Conservation (phyloP, 768 basidiomycete genomes). For the Kwoniella bestiolae region DNA sequence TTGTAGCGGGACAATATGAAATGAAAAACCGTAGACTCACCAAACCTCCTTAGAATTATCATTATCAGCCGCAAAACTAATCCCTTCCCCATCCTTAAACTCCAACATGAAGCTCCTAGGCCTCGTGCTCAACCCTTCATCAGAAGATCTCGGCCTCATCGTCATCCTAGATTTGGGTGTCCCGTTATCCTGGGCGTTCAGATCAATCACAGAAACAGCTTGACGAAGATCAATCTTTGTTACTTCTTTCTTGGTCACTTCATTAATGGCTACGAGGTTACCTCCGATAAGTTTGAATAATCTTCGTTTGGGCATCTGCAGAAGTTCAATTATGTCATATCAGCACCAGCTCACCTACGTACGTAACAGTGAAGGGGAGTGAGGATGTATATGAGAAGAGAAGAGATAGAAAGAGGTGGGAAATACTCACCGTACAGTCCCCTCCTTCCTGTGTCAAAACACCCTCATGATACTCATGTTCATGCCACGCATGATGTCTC, state of each 20-base stretch:
- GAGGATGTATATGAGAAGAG: no score
- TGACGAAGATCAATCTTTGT: conserved; percentile 90
- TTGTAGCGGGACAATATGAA: no score
- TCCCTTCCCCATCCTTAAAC: conserved; percentile 72
- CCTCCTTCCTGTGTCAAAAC: conserved; percentile 90
- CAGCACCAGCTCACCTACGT: not conserved
- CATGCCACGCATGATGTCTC: conserved; percentile 89
- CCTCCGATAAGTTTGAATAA: conserved; percentile 66
- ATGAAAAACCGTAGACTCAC: conserved; percentile 59
- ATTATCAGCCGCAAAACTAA: conserved; percentile 87
- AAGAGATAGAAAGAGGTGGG: not conserved
- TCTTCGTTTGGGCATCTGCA: conserved; percentile 70
- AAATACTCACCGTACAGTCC: conserved; percentile 76
- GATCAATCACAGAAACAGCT: conserved; percentile 75
- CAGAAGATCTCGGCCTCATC: conserved; percentile 24
- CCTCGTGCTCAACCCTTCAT: conserved; percentile 42
- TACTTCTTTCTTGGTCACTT: conserved; percentile 86
- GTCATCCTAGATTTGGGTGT: conserved; percentile 32
- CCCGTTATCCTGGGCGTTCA: conserved; percentile 59
- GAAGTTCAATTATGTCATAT: not conserved
- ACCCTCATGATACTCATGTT: conserved; percentile 89
- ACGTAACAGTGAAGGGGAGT: no score
- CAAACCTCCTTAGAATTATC: conserved; percentile 85
- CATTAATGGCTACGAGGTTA: conserved; percentile 76
- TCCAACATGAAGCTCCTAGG: conserved; percentile 74